Evolutionary conservation across 805 yeast species (phyloP).

Genomic region (Suhomyces sp.): DNA sequence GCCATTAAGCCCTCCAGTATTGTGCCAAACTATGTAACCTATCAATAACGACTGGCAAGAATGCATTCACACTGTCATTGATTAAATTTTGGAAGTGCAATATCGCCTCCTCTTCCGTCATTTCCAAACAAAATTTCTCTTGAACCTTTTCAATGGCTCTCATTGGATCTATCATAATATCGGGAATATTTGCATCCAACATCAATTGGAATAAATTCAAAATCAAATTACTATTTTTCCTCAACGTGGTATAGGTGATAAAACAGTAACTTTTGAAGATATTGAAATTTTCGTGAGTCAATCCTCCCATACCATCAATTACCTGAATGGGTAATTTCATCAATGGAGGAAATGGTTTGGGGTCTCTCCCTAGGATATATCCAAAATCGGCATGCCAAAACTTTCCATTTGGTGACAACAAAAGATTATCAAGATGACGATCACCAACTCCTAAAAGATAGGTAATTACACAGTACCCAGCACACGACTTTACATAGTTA

Average conservation of each 20-base stretch:
- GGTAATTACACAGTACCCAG: conserved; percentile 97
- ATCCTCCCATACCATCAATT: conserved; percentile 97
- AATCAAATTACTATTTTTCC: conserved; percentile 87
- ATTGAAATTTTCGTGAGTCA: conserved; percentile 77
- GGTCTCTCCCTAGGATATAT: conserved; percentile 93
- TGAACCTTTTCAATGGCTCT: conserved; percentile 88
- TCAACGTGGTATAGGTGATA: conserved; percentile 84
- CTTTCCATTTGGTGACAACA: conserved; percentile 74
- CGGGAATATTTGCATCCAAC: conserved; percentile 93
- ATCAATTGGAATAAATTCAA: conserved; percentile 88
- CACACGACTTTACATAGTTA: conserved; percentile 89
- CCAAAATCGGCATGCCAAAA: conserved; percentile 99
- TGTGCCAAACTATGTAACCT: conserved; percentile 94
- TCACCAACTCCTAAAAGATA: conserved; percentile 96
- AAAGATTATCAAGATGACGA: conserved; percentile 87
- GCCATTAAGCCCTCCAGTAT: conserved; percentile 82
- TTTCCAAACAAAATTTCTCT: conserved; percentile 89
- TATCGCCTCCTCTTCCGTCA: conserved; percentile 95
- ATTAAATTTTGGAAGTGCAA: conserved; percentile 91
- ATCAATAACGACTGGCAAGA: conserved; percentile 92
- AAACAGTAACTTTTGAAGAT: conserved; percentile 91
- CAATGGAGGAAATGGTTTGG: conserved; percentile 97
- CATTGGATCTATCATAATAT: conserved; percentile 77
- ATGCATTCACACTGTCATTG: conserved; percentile 90
- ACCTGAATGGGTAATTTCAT: conserved; percentile 97